These are phyloP conservation scores for Neonectria neomacrospora DNA, from an alignment of 2,329 filamentous ascomycete species.

Conservation along the genomic window DNA sequence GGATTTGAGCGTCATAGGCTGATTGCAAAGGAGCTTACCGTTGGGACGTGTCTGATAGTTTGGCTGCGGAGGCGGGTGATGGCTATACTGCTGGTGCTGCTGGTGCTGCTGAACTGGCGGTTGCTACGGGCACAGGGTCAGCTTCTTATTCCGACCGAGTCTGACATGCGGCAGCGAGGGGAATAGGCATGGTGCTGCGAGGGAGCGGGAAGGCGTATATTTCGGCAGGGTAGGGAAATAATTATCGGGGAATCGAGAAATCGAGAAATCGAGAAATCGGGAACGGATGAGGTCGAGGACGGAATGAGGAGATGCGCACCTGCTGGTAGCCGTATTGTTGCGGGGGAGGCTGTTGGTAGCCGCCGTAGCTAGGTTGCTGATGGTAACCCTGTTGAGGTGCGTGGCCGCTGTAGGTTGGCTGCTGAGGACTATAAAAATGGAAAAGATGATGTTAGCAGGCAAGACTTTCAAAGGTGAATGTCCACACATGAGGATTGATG, in stretches of 20 bases:
- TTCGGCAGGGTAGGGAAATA: background rate
- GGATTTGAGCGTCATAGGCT: background rate
- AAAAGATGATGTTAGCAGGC: conserved; percentile 38
- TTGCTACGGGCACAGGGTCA: conserved; percentile 36
- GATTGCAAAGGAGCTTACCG: conserved; percentile 31
- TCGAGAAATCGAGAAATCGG: background rate
- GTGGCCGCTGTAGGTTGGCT: conserved; percentile 61
- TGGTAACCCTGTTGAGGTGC: conserved; percentile 56
- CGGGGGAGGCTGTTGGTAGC: conserved; percentile 54
- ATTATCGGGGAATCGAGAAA: background rate
- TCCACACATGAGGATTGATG: conserved; percentile 19
- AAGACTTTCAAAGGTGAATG: conserved; percentile 24
- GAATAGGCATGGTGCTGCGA: background rate
- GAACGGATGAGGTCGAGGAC: background rate
- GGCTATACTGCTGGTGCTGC: conserved; percentile 48
- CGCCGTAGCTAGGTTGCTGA: conserved; percentile 60
- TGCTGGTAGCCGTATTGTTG: conserved; percentile 55
- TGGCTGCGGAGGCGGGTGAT: conserved; percentile 52
- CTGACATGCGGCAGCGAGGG: conserved; percentile 8
- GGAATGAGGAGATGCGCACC: conserved; percentile 46
- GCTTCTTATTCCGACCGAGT: conserved; percentile 7
- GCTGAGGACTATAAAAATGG: conserved; percentile 49
- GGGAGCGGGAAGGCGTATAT: background rate
- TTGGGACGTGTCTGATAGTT: conserved; percentile 62
- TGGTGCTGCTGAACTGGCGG: conserved; percentile 52